Conservation (phyloP, 495 filamentous ascomycete genomes). For the Penicillium maclennaniae region DNA sequence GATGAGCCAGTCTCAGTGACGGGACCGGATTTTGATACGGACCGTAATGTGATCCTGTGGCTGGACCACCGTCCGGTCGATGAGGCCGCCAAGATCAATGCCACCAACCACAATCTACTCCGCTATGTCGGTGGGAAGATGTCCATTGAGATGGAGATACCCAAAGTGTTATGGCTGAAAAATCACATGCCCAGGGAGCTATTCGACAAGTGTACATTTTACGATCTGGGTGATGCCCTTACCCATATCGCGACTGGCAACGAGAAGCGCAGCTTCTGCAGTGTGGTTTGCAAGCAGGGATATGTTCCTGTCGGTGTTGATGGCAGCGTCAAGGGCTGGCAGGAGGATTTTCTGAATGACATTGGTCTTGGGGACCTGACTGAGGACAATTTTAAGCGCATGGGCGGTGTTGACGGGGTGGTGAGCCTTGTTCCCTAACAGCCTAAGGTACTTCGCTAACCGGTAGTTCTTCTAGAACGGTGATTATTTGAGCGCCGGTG, state of each 20-base stretch:
- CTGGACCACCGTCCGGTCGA: constrained; percentile 86
- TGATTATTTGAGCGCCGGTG: constrained; percentile 81
- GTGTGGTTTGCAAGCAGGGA: constrained; percentile 92
- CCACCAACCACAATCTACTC: constrained; percentile 85
- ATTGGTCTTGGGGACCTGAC: constrained; percentile 82
- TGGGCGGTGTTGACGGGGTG: constrained; percentile 91
- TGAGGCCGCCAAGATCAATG: constrained; percentile 88
- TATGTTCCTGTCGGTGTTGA: constrained; percentile 94
- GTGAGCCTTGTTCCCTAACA: constrained; percentile 55
- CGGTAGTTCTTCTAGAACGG: constrained; percentile 63
- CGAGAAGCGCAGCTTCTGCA: constrained; percentile 89
- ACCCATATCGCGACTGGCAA: constrained; percentile 94
- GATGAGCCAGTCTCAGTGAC: constrained; percentile 88
- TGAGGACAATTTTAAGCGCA: constrained; percentile 80
- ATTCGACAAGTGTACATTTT: constrained; percentile 92
- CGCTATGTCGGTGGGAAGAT: constrained; percentile 95
- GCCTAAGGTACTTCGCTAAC: constrained; percentile 5
- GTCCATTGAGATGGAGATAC: constrained; percentile 99
- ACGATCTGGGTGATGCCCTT: constrained; percentile 87
- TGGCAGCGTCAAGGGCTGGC: constrained; percentile 97
- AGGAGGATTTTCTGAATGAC: constrained; percentile 80
- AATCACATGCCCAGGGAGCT: constrained; percentile 93
- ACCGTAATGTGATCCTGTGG: constrained; percentile 90
- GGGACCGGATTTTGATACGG: constrained; percentile 76
- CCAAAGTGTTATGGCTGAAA: constrained; percentile 96